phyloP scores from a whole-genome alignment of 306 rosid genomes.

The Prunus armeniaca region DNA sequence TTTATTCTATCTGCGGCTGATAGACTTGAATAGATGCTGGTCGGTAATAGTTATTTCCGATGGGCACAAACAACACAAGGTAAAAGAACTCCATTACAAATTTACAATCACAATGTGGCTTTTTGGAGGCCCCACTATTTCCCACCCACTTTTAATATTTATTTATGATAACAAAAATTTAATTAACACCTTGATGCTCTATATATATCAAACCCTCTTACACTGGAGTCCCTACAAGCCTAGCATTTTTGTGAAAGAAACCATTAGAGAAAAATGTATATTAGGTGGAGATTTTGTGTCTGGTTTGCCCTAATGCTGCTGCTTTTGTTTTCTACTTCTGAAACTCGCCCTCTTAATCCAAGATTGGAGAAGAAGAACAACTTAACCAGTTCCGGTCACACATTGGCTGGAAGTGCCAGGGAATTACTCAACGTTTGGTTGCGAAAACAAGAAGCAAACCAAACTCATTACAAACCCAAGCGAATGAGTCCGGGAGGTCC shows the following conservation, averaged over 20 bases:
- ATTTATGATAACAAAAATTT: background rate
- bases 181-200: background rate
- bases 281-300: background rate
- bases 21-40: background rate
- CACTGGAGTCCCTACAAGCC: background rate
- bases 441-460: background rate
- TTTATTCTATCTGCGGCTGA: background rate
- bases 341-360: conserved; percentile 21
- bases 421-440: conserved; percentile 7
- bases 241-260: background rate
- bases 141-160: background rate
- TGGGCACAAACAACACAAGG: background rate
- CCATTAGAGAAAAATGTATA: background rate
- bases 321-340: conserved; percentile 4
- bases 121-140: background rate
- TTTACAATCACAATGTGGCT: background rate
- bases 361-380: background rate
- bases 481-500: conserved; percentile 31
- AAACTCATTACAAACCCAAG: background rate
- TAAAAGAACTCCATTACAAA: background rate
- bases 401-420: conserved; percentile 4
- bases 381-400: background rate
- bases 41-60: conserved; percentile 20
- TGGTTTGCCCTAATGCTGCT: conserved; percentile 16
- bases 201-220: conserved; percentile 1